Percentiles rank a stretch among this genome's conserved stretches.
phyloP scores from a whole-genome alignment of 371 early-diverging fungal species.

The Nematocida ausubeli region DNA sequence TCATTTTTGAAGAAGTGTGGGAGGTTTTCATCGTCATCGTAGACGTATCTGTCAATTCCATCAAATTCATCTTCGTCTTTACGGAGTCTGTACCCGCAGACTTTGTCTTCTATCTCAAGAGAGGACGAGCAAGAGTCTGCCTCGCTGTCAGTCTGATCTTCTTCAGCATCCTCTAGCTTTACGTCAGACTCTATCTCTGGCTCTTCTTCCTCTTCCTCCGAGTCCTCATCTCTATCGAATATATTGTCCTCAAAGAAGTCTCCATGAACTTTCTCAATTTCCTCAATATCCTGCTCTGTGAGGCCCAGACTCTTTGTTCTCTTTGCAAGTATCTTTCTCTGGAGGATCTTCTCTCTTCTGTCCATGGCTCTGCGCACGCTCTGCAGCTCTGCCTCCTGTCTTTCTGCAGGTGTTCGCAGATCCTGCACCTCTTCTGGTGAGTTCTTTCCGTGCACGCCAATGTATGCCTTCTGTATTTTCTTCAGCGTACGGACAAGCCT shows the following conservation, averaged over 20 bases:
- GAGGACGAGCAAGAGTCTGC: constrained; percentile 55
- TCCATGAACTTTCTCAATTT: constrained; percentile 66
- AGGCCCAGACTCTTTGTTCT: constrained; percentile 47
- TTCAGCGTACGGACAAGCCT: constrained; percentile 62
- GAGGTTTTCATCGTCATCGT: constrained; percentile 62
- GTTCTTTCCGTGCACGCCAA: constrained; percentile 34
- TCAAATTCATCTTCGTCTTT: constrained; percentile 64
- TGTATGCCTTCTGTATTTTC: constrained; percentile 56
- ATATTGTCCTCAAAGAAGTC: constrained; percentile 58
- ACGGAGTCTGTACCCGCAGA: constrained; percentile 59
- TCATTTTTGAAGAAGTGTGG: constrained; percentile 64
- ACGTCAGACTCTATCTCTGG: constrained; percentile 21
- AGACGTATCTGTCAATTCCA: constrained; percentile 65
- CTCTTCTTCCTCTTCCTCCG: constrained; percentile 8
- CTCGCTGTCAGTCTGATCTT: constrained; percentile 51
- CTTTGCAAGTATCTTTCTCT: constrained; percentile 41
- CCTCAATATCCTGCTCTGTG: constrained; percentile 65
- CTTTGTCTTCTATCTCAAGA: constrained; percentile 63
- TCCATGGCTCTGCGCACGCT: constrained; percentile 59
- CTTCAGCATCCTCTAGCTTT: constrained; percentile 42
- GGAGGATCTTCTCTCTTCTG: constrained; percentile 59
- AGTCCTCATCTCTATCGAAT: constrained; percentile 38
- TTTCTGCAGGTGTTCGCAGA: constrained; percentile 41
- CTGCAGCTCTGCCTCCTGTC: constrained; percentile 39
- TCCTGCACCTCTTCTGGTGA: constrained; percentile 49